Evolutionary conservation across 768 basidiomycete genomes (phyloP), one percentile per base, ranked within the genome.

Genomic region (Epithele typhae): DNA sequence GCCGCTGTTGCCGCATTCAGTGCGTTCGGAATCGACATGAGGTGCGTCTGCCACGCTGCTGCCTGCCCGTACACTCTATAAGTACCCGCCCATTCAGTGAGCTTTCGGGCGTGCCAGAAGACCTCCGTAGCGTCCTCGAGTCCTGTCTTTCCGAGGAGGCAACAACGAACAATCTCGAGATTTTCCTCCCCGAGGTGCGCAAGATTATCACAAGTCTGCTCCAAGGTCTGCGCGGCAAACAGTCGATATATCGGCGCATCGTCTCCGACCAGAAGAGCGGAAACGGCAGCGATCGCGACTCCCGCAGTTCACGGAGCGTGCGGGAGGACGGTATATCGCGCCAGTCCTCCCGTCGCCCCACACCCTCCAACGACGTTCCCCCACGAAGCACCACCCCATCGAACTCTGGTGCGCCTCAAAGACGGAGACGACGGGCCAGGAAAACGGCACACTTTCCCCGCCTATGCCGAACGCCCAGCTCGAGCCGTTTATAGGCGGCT

Each of bases 81-180:
- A 32, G n/a, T 35, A 18, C 25, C 37, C 21, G 46, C 49, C 55
- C 47, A 52, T 39, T 3, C 50, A 97, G 94, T 38, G 94, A 98
- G 62, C 80, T 99, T 43, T 70, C 89, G 60, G 65, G 75, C 8
- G 89, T 99, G 7, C 96, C 96, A 6, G 80, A 91, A 52, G 90
- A 95, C 62, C 76, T 99, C 25, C 84, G 96, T 27, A 73, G 70
- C 41, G 85, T 95, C 24, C 82, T 99, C 44, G 96, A 99, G 66
- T 79, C 82, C 56, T 92, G 91, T 59, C 76, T 98, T 22, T 82
- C 92, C 4, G 94, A 97, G 66, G 91, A 95, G 44, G 92, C 95
- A 25, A 84, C 78, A 1, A 72, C 78, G 4, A 83, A 89, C 43
- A 93, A 87, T 52, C 82, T 99, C 41, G 88, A 93, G 37, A 70